Conservation (phyloP, 768 basidiomycete genomes). For the Psilocybe cyanescens region DNA sequence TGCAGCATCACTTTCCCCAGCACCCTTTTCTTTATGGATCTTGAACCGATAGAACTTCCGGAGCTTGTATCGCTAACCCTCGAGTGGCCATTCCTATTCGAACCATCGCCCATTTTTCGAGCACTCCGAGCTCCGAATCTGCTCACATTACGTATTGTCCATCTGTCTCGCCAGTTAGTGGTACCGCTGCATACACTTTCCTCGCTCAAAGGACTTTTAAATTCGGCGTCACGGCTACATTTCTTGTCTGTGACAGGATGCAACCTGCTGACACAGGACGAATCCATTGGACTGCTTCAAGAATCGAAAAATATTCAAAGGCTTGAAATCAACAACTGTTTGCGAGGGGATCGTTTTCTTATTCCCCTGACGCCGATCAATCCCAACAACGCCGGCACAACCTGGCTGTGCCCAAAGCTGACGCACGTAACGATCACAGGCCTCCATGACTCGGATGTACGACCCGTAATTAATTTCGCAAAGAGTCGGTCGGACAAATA, state of each 20-base stretch:
- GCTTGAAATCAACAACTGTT: constrained; percentile 16
- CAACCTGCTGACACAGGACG: constrained; percentile 13
- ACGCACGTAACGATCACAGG: constrained; percentile 15
- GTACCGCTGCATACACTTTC: constrained; percentile 7
- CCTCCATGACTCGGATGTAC: constrained; percentile 17
- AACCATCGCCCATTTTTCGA: constrained; percentile 17
- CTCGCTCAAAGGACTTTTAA: constrained; percentile 16
- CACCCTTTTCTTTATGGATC: constrained; percentile 10
- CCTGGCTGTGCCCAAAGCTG: constrained; percentile 18
- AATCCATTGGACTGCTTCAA: constrained; percentile 10
- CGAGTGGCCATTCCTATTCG: constrained; percentile 21
- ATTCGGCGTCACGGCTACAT: constrained; percentile 17
- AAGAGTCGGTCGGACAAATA: constrained; percentile 10
- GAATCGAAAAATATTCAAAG: constrained; percentile 11
- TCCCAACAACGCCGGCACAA: neutral
- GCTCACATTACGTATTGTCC: constrained; percentile 14
- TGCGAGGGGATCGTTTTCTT: constrained; percentile 15
- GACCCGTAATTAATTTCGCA: constrained; percentile 18
- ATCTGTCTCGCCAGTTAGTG: constrained; percentile 10
- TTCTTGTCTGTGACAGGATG: constrained; percentile 18
- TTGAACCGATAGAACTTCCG: constrained; percentile 20
- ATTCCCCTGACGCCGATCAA: constrained; percentile 13
- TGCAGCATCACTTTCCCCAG: constrained; percentile 23
- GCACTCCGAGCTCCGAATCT: constrained; percentile 21
- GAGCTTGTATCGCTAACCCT: constrained; percentile 16